Evolutionary conservation across 2,329 filamentous ascomycete genomes (phyloP).

Genomic region (Amauroascus verrucosus): DNA sequence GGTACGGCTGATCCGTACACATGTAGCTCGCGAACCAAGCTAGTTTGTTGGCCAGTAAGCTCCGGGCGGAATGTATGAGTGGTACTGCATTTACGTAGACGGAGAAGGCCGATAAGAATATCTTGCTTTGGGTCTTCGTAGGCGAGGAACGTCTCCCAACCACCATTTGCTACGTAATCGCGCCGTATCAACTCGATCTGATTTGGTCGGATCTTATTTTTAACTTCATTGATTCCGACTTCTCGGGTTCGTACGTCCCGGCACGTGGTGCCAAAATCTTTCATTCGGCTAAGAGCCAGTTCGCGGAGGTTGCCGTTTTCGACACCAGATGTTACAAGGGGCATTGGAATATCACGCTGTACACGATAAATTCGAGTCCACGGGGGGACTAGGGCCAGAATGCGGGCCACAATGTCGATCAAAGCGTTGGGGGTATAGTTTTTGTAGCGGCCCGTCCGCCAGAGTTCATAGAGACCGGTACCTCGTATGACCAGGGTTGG

Average conservation of each 20-base stretch:
- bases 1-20: slow-evolving; percentile 97
- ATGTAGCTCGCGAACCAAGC: slow-evolving; percentile 85
- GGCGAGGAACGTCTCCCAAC: slow-evolving; percentile 96
- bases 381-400: slow-evolving; percentile 83
- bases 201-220: slow-evolving; percentile 93
- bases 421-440: slow-evolving; percentile 98
- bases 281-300: slow-evolving; percentile 91
- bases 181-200: slow-evolving; percentile 90
- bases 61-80: slow-evolving; percentile 90
- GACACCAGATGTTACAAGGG: slow-evolving; percentile 92
- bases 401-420: slow-evolving; percentile 92
- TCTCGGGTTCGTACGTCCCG: slow-evolving; percentile 93
- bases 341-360: slow-evolving; percentile 99
- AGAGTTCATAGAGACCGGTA: slow-evolving; percentile 91
- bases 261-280: slow-evolving; percentile 94
- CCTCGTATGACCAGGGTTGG: slow-evolving; percentile 94
- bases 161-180: slow-evolving; percentile 89
- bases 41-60: slow-evolving; percentile 74
- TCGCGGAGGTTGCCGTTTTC: slow-evolving; percentile 96
- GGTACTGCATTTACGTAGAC: slow-evolving; percentile 78
- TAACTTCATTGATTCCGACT: slow-evolving; percentile 97
- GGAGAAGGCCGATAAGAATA: slow-evolving; percentile 82
- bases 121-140: slow-evolving; percentile 99
- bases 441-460: slow-evolving; percentile 93
- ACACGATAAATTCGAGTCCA: slow-evolving; percentile 99